Evolutionary conservation across 169 alveolate species (phyloP), one percentile per base, ranked within the genome.

Genomic region (Plasmodium vinckei): DNA sequence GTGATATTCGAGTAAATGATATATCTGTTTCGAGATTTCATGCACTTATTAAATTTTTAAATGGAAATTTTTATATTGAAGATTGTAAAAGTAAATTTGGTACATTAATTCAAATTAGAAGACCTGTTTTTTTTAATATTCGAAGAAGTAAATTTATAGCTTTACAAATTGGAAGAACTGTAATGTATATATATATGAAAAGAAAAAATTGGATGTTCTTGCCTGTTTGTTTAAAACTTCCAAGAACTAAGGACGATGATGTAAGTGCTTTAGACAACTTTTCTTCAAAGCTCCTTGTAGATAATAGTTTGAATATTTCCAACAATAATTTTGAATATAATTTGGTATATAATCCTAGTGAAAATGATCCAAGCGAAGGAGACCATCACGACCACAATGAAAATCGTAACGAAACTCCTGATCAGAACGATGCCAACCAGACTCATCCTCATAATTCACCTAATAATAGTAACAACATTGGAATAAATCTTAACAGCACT

Each of bases 61-160:
- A 93, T 21, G 98, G 98, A 61, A 95, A 95, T 27, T 96, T 98
- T 88, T 93, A 95, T 73, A 77, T 98, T n/a, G 96, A 97, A 73
- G 99, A 98, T 92, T 93, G 94, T 61, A 84, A 94, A 54, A 95
- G 98, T 77, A 98, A 98, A 75, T 98, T 98, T 89, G 99, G 99
- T 27, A 98, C 99, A 4, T 93, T 98, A 56, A 90, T 98, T 10
- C 92, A 91, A 63, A 65, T 73, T 39, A 70, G 77, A 59, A 90
- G 69, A 54, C 67, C 93, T 33, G 73, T 63, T n/a, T 92, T 89
- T 70, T 87, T 77, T 23, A 77, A 77, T 21, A 77, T 77, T 1
- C 47, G 88, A 63, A 53, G 88, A 51, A 77, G 65, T 33, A 77
- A 77, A 77, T 77, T 77, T 44, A 77, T 87, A 27, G 88, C 93